Evolutionary conservation across 805 yeast species (phyloP).

Genomic region (Hemisphaericaspora nanyangensis): DNA sequence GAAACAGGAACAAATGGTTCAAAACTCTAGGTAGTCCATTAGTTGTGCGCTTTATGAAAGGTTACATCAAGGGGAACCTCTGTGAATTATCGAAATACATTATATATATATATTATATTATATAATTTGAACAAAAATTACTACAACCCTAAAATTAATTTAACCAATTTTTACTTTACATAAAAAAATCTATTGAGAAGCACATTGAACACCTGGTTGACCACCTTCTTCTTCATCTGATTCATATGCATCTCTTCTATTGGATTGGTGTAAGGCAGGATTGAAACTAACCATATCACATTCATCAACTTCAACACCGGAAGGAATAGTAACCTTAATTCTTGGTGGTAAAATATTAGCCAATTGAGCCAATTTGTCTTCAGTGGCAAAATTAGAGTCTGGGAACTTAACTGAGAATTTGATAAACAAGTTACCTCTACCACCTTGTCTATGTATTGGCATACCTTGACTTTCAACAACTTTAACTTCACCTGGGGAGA

Average conservation of each 20-base stretch:
- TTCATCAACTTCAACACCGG: constrained; percentile 75
- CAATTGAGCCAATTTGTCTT: constrained; percentile 67
- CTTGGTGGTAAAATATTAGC: constrained; percentile 81
- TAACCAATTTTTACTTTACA: no score
- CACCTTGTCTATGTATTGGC: constrained; percentile 91
- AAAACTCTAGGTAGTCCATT: background rate
- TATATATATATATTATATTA: background rate
- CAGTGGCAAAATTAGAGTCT: constrained; percentile 61
- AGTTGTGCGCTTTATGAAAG: no score
- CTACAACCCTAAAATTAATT: no score
- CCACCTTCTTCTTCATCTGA: constrained; percentile 46
- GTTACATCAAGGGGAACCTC: no score
- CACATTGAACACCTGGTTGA: constrained; percentile 83
- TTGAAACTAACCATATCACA: constrained; percentile 68
- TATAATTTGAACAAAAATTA: background rate
- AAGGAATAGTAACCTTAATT: constrained; percentile 57
- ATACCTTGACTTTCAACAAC: constrained; percentile 92
- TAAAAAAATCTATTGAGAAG: constrained; percentile 75
- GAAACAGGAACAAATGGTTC: background rate
- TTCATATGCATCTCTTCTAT: constrained; percentile 42
- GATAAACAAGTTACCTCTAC: constrained; percentile 80
- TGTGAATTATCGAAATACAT: no score
- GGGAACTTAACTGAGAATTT: constrained; percentile 93
- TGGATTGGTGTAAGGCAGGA: constrained; percentile 52
- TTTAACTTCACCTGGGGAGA: constrained; percentile 77